Base-by-base conservation (phyloP, 225 moss, liverwort and hornwort species). In the Rhytidiadelphus loreus region DNA sequence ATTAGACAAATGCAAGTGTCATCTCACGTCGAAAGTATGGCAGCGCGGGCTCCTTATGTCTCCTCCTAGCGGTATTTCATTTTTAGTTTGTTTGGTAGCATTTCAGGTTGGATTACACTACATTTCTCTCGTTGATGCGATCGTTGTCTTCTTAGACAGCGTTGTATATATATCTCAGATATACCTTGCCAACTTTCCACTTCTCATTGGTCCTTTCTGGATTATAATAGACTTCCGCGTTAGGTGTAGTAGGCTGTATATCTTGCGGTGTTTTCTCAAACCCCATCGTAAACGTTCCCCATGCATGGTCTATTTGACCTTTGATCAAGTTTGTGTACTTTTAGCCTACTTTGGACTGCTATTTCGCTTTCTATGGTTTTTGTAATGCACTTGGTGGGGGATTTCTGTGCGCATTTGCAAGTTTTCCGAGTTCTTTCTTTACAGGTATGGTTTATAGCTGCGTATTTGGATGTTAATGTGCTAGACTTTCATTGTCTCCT, bases 11-110 rank as follows among this genome's bases (percentile, higher is more conserved):
- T 94, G 94, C 98, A 97, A 93, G 86, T 93, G 88, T 95, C 96
- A 33, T 81, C 95, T 46, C 97, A 97, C 66, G 90, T 97, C 57
- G 94, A 94, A 83, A 96, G 84, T 87, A 99, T 99, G 98, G 96
- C 97, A 76, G 86, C 93, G 50, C 94, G 96, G 77, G 95, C 96
- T 81, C 92, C 93, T 70, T 95, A 96, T 90, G 94, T 93, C 78
- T 93, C 96, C 69, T 95, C 96, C 68, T 95, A 95, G 93, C 88
- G 41, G 33, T 82, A 30, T 60, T 82, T 32, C 39, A 53, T 66
- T 68, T 78, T 52, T 5, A 20, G 73, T 83, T 63, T 68, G 32
- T 37, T 82, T 63, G 75, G 48, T 46, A 66, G 83, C 80, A 61
- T 68, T 90, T 37, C 74, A 79, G 66, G 75, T 86, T 66, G 66